These are phyloP conservation scores for Artemisia tridentata DNA, from an alignment of 129 eudicot species.

Conservation along the genomic window DNA sequence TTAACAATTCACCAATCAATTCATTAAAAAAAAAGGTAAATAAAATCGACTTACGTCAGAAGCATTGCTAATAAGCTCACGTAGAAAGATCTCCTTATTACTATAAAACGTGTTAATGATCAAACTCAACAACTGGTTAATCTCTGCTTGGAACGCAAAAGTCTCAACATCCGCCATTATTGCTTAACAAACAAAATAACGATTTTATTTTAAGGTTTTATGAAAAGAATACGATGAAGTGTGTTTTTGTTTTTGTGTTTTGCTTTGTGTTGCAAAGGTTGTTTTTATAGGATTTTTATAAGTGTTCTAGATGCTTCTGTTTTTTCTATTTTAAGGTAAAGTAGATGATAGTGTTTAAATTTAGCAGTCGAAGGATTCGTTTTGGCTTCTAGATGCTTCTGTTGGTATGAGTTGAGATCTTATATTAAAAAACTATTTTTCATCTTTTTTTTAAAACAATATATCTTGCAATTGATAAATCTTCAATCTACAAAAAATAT, in stretches of 20 bases:
- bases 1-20: not conserved
- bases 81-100: conserved; percentile 83
- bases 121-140: too few species aligned
- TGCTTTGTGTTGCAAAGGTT: not conserved
- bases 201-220: not conserved
- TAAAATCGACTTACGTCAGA: conserved; percentile 56
- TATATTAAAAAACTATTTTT: too few species aligned
- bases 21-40: too few species aligned
- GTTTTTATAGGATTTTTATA: not conserved
- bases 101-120: not conserved
- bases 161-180: not conserved
- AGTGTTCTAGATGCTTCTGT: not conserved
- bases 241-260: not conserved
- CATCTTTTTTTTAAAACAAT: too few species aligned
- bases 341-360: too few species aligned
- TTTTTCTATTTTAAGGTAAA: not conserved
- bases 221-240: not conserved
- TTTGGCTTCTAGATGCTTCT: too few species aligned
- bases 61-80: conserved; percentile 75
- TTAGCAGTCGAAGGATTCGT: too few species aligned
- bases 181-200: not conserved
- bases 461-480: too few species aligned
- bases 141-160: not conserved
- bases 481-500: too few species aligned
- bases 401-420: too few species aligned